These are phyloP conservation scores for Musa itinerans DNA, from an alignment of 176 grass and related monocot species.

Conservation along the genomic window DNA sequence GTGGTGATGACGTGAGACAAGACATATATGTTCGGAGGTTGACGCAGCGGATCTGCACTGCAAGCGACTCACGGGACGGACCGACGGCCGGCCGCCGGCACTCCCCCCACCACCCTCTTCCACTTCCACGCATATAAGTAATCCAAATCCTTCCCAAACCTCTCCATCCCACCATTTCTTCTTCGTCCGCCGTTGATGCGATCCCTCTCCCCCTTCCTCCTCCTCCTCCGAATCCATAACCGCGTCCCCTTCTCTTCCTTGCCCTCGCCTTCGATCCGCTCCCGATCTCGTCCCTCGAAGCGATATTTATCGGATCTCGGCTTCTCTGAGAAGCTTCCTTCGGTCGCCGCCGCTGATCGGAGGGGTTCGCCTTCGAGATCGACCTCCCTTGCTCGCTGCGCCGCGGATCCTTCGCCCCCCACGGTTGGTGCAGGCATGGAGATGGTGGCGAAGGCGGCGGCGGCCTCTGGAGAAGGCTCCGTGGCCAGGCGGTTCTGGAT, in stretches of 20 bases:
- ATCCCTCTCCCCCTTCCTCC: constrained; percentile 18
- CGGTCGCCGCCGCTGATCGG: background rate
- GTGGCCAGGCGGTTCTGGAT: constrained; percentile 22
- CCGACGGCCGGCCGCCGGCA: background rate
- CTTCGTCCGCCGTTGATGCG: constrained; percentile 16
- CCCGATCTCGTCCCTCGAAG: too few relatives aligned
- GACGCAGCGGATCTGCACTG: too few relatives aligned
- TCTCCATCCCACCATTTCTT: constrained; percentile 1
- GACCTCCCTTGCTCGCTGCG: background rate
- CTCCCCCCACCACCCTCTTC: background rate
- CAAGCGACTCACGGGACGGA: background rate
- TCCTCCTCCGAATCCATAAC: constrained; percentile 18
- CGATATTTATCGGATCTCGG: background rate
- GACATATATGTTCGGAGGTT: too few relatives aligned
- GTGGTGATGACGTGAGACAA: too few relatives aligned
- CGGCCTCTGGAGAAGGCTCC: constrained; percentile 12
- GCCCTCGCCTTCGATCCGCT: constrained; percentile 1
- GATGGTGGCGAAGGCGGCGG: constrained; percentile 3
- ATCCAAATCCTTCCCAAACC: constrained; percentile 2
- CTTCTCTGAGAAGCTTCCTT: background rate
- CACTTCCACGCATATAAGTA: background rate
- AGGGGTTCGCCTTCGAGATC: background rate
- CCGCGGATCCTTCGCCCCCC: background rate
- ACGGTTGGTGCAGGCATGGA: constrained; percentile 6
- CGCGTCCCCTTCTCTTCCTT: background rate